These are phyloP conservation scores for Pleurostoma richardsiae DNA, from an alignment of 2,329 filamentous ascomycete genomes.

Conservation along the genomic window DNA sequence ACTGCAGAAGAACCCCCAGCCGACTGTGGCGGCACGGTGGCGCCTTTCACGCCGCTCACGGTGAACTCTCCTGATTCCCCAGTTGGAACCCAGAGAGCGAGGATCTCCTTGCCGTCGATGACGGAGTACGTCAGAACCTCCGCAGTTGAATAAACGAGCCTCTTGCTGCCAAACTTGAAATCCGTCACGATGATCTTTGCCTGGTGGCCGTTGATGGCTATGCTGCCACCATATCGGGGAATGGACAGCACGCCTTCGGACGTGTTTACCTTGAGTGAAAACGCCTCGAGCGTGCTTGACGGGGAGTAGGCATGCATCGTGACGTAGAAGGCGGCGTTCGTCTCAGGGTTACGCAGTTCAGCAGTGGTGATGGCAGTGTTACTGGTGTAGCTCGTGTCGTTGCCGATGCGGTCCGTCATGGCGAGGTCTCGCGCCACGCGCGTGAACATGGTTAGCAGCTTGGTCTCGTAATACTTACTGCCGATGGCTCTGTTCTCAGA, in stretches of 20 bases:
- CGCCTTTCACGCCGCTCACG: constrained; percentile 33
- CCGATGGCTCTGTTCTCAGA: constrained; percentile 52
- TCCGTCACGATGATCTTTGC: constrained; percentile 59
- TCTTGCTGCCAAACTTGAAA: constrained; percentile 47
- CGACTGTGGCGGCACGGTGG: constrained; percentile 21
- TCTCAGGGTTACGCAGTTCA: constrained; percentile 55
- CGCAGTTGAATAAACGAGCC: constrained; percentile 48
- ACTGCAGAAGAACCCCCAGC: constrained; percentile 33
- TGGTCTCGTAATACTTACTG: constrained; percentile 59
- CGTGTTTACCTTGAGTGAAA: constrained; percentile 50
- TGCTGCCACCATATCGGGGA: constrained; percentile 39
- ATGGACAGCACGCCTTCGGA: constrained; percentile 49
- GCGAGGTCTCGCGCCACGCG: constrained; percentile 52
- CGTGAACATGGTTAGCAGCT: constrained; percentile 55
- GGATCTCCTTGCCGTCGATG: constrained; percentile 38
- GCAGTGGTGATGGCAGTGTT: constrained; percentile 47
- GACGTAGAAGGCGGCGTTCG: constrained; percentile 53
- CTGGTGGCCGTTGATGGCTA: constrained; percentile 55
- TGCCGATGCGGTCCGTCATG: constrained; percentile 42
- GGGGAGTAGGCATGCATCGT: constrained; percentile 49
- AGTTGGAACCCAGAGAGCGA: constrained; percentile 48
- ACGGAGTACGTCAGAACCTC: constrained; percentile 47
- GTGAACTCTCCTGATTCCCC: constrained; percentile 51
- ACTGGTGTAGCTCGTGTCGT: constrained; percentile 42
- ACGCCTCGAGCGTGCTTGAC: constrained; percentile 42